Base-by-base conservation (phyloP, 1,284 basidiomycete species). In the Meripilus lineatus region DNA sequence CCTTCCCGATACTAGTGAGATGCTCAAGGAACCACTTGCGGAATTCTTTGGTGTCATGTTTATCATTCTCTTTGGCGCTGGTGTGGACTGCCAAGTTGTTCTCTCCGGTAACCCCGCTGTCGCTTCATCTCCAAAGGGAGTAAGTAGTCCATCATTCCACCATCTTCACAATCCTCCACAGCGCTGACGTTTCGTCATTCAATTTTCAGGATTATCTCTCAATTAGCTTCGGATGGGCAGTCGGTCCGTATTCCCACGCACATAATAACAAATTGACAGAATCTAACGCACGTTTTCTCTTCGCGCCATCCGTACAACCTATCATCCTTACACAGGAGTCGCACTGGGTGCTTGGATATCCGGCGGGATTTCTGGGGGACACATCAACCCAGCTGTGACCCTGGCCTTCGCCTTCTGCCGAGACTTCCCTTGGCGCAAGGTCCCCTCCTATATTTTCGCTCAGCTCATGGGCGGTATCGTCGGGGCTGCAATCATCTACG, bases 371-470 rank as follows among this genome's bases (percentile, higher is more conserved):
- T 85, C 84, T 38, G 84, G 86, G 15, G 87, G 84, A 25, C 86
- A 89, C 56, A 75, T 89, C 50, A 89, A 89, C 56, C 87, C 86
- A 35, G 84, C 84, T 20, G 85, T 89, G 11, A 91, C 88, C 2
- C 56, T 91, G 28, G 71, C 79, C 4, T 55, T 89, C 36, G 84
- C 84, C 1, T 67, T 78, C 4, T 78, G 80, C 56, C 78, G 89
- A 45, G 72, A 72, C 40, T 91, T 93, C 62, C 85, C 90, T 1
- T 83, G 81, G 78, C 75, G 73, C 48, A 91, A 90, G 58, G 84
- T 90, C 0, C 84, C 86, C 0, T 68, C 58, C 51, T 93, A 84
- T 58, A 75, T 89, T 40, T 55, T 79, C 30, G 76, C 84, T 1
- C 89, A 93, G 61, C 50, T 84, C 7, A 59, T 90, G 21, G 90